These are phyloP conservation scores for Suillus sp. DNA, from an alignment of 768 basidiomycete species.

Conservation along the genomic window DNA sequence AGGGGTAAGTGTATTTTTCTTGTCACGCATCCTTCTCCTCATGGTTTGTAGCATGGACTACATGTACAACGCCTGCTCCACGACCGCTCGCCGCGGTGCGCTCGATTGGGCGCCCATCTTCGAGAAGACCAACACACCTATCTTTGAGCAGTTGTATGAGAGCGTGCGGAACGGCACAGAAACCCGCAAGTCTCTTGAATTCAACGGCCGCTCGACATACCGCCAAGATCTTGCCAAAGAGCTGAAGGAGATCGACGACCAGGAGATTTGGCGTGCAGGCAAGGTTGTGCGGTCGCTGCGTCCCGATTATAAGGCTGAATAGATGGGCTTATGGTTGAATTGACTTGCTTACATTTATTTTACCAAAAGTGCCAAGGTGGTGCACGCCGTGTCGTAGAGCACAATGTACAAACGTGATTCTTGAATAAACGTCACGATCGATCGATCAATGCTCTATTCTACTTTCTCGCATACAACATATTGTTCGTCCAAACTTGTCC, in stretches of 20 bases:
- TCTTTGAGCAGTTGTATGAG: constrained; percentile 95
- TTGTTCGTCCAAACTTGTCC: no score
- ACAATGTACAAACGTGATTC: constrained; percentile 23
- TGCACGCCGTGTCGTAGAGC: constrained; percentile 23
- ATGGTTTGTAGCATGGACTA: constrained; percentile 81
- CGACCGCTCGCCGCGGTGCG: constrained; percentile 97
- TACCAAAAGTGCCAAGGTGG: constrained; percentile 24
- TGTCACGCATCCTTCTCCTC: neutral
- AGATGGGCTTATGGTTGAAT: constrained; percentile 13
- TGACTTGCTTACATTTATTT: constrained; percentile 7
- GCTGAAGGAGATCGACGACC: constrained; percentile 92
- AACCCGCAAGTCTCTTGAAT: constrained; percentile 95
- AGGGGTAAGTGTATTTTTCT: constrained; percentile 60
- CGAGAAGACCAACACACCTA: constrained; percentile 90
- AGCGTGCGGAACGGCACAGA: constrained; percentile 95
- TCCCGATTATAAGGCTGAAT: constrained; percentile 79
- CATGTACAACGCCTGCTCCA: constrained; percentile 99
- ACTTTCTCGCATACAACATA: no score
- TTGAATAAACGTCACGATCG: neutral
- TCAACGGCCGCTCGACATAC: constrained; percentile 91
- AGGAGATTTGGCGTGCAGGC: constrained; percentile 98
- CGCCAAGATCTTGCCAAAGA: constrained; percentile 91
- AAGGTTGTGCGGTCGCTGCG: constrained; percentile 90
- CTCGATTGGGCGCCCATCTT: constrained; percentile 99
- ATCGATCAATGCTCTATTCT: neutral